phyloP scores from a whole-genome alignment of 2,329 filamentous ascomycete genomes.

The Fusarium burgessii region DNA sequence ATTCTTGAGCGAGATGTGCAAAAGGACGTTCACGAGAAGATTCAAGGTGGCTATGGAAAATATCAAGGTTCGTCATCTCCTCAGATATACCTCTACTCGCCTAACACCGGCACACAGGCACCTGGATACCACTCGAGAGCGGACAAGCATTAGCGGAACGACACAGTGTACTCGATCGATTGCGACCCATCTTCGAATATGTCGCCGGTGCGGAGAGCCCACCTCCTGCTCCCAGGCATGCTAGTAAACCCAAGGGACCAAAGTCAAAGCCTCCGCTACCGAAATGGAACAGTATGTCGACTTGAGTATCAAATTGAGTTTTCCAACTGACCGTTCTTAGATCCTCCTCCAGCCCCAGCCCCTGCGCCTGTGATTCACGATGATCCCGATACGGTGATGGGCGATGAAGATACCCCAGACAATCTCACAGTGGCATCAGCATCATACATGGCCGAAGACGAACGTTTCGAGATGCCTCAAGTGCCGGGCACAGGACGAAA shows the following conservation, averaged over 20 bases:
- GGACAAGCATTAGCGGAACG: constrained; percentile 86
- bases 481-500: constrained; percentile 73
- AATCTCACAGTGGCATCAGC: constrained; percentile 86
- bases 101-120: constrained; percentile 67
- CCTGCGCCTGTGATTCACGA: constrained; percentile 57
- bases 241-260: constrained; percentile 84
- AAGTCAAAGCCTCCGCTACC: constrained; percentile 65
- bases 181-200: constrained; percentile 91
- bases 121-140: constrained; percentile 91
- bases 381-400: constrained; percentile 71
- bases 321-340: constrained; percentile 28
- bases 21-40: constrained; percentile 96
- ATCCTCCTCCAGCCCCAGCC: constrained; percentile 42
- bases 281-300: constrained; percentile 62
- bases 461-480: constrained; percentile 78
- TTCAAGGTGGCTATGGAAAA: constrained; percentile 98
- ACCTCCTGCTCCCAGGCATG: constrained; percentile 92
- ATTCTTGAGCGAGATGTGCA: constrained; percentile 98
- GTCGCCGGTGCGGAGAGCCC: constrained; percentile 86
- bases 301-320: background rate
- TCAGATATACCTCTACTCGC: background rate
- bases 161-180: constrained; percentile 86
- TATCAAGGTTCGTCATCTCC: constrained; percentile 78
- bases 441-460: constrained; percentile 87
- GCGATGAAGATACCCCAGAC: constrained; percentile 85